Evolutionary conservation across 2,329 filamentous ascomycete species (phyloP), one percentile per base, ranked within the genome.

Genomic region (Claviceps fusiformis): DNA sequence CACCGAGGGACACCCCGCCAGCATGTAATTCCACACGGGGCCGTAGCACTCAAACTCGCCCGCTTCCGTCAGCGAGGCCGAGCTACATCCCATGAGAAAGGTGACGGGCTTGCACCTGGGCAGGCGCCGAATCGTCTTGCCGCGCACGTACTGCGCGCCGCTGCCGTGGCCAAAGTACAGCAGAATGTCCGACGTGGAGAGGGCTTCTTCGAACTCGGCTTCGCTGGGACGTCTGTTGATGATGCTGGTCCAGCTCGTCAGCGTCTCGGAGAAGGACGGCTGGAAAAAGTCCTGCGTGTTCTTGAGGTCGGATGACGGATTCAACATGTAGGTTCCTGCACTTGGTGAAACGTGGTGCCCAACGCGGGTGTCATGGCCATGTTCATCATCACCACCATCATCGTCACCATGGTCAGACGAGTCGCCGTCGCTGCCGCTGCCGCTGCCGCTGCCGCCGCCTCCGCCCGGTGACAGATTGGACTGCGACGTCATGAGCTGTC

Each of bases 141-240:
- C 84, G 35, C 91, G 86, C 56, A 98, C 89, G 70, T 95, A 98
- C 70, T 98, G 93, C 33, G 89, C 88, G 27, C 92, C 93, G 60
- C 88, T 92, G 57, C 93, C 93, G 71, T 98, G 93, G 1, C 93
- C 93, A 69, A 98, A 97, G 73, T 98, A 98, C 11, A 98, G 77
- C 29, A 96, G 74, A 2, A 95, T 73, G 56, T 89, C 83, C 19
- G 82, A 83, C 0, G 75, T 69, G 50, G 80, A 73, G 9, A 98
- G 77, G 0, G 80, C 80, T 0, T 71, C 63, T 59, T 85, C 83
- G 68, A 97, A 92, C 58, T 95, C 88, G 3, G 78, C 70, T 66
- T 97, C 92, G 0, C 77, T 81, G 0, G 93, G 93, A 2, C 78
- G 75, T 27, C 81, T 82, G 57, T 81, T 79, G 56, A 86, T 75